Evolutionary conservation across 2,329 filamentous ascomycete species (phyloP), one percentile per base, ranked within the genome.

Genomic region (Juglanconis juglandina): DNA sequence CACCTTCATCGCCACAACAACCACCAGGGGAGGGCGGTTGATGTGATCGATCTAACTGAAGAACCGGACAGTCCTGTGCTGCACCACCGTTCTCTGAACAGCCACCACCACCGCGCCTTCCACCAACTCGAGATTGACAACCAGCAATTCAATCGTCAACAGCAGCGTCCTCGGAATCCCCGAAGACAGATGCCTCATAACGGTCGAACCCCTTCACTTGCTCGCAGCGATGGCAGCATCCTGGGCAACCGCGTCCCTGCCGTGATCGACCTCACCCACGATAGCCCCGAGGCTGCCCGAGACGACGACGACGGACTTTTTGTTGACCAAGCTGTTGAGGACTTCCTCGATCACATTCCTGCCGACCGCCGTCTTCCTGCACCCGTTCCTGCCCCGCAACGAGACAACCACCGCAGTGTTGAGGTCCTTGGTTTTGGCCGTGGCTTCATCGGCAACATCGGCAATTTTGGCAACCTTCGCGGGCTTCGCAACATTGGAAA

Each of bases 221-320:
- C 76, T 7, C 73, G 79, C 48, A 80, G 77, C 63, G 78, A 81
- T 62, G 76, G 76, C 61, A 80, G 75, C 56, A 70, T 77, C 41
- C 68, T 78, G 11, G 71, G 68, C 4, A 69, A 69, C 3, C 58
- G 44, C 34, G 5, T 50, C 70, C 1, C 72, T 68, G 54, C 61
- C 6, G 70, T 84, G 34, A 83, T 85, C 56, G 83, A 85, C 66
- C 75, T 85, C 9, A 85, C 82, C 3, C 72, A 71, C 33, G 81
- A 84, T 60, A 75, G 74, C 6, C 72, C 75, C 14, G 73, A 75
- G 17, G 41, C 33, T 46, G 50, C 17, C 8, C 34, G n/a, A 33
- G 53, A 55, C n/a, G 55, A 57, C 4, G 37, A 55, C n/a, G 55
- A 57, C 13, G 37, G 17, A 1, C 53, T 48, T 47, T 47, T 47